phyloP scores from a whole-genome alignment of 148 eudicot species.

The Rhododendron ovatum region DNA sequence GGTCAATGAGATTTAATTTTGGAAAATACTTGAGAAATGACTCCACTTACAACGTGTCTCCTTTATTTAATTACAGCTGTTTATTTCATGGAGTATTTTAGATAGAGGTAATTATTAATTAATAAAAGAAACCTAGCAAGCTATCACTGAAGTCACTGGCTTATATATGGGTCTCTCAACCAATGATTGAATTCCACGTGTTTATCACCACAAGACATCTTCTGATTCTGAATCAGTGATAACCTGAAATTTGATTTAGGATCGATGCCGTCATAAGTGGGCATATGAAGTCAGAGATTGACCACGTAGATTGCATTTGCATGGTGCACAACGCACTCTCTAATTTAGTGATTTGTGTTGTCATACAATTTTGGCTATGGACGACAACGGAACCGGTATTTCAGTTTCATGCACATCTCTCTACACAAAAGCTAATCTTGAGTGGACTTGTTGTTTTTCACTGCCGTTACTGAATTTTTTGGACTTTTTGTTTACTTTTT shows the following conservation, averaged over 20 bases:
- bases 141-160: background rate
- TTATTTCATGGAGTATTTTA: no score
- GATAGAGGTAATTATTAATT: no score
- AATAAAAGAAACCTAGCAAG: no score
- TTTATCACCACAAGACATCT: background rate
- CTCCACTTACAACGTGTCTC: no score
- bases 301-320: slow-evolving; percentile 10
- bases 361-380: background rate
- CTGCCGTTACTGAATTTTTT: background rate
- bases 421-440: background rate
- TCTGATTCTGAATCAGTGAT: background rate
- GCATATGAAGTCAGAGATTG: background rate
- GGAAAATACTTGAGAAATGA: no score
- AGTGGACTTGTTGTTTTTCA: background rate
- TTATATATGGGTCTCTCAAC: slow-evolving; percentile 6
- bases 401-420: background rate
- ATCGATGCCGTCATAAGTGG: background rate
- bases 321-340: background rate
- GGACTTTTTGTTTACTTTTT: no score
- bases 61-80: no score
- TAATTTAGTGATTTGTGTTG: background rate
- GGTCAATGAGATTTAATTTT: no score
- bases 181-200: background rate
- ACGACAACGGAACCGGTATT: background rate
- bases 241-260: background rate